These are phyloP conservation scores for Cryomyces minteri DNA, from an alignment of 495 filamentous ascomycete genomes.

Conservation along the genomic window DNA sequence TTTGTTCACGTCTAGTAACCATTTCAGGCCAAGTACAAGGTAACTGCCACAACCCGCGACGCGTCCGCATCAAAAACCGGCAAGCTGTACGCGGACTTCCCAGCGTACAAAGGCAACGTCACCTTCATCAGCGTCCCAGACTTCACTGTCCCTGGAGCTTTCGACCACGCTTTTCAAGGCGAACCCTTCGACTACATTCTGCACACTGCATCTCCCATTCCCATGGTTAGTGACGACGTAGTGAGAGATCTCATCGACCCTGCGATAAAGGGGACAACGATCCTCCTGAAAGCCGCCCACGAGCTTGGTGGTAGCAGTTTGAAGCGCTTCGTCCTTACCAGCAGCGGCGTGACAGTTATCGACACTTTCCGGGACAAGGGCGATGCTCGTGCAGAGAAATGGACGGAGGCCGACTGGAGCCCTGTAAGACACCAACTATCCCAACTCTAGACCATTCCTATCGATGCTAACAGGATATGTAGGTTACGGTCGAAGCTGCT, in stretches of 20 bases:
- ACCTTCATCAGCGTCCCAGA: conserved; percentile 22
- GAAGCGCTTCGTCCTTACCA: background rate
- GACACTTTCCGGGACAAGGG: background rate
- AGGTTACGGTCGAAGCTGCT: background rate
- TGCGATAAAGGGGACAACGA: background rate
- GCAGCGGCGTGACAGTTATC: background rate
- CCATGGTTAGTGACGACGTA: background rate
- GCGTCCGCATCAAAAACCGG: background rate
- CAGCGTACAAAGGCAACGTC: background rate
- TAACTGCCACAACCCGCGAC: background rate
- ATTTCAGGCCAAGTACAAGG: background rate
- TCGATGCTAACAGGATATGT: background rate
- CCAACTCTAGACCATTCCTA: background rate
- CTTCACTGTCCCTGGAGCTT: conserved; percentile 19
- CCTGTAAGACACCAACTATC: no score
- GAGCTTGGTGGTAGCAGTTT: background rate
- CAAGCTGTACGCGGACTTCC: background rate
- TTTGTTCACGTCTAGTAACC: no score
- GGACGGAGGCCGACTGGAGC: background rate
- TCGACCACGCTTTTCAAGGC: conserved; percentile 18
- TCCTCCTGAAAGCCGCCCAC: background rate
- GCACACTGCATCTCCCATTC: conserved; percentile 21
- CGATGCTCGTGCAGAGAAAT: background rate
- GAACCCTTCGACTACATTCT: conserved; percentile 18
- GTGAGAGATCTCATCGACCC: background rate